These are phyloP conservation scores for Globisporangium recalcitrans DNA, from an alignment of 352 stramenopile species.

Conservation along the genomic window DNA sequence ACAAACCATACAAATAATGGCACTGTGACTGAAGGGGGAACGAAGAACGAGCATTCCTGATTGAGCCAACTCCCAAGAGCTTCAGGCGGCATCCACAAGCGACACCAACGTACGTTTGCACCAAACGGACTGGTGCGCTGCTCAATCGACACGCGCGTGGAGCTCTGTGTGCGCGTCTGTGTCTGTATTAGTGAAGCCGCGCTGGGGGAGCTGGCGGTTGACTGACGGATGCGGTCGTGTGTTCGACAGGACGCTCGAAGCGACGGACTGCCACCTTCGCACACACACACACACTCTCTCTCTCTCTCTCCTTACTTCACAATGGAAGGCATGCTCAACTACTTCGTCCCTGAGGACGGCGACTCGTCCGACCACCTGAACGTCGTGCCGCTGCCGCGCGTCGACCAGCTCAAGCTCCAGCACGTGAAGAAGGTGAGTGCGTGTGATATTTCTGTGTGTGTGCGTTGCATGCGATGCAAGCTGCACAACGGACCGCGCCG, in stretches of 20 bases:
- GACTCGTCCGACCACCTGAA: constrained; percentile 85
- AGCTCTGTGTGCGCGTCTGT: background rate
- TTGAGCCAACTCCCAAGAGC: constrained; percentile 3
- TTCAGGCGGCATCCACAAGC: background rate
- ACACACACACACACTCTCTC: background rate
- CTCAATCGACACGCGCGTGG: too few relatives aligned
- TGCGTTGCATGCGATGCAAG: background rate
- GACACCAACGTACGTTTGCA: background rate
- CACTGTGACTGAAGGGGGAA: background rate
- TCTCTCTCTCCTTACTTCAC: background rate
- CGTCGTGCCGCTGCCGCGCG: constrained; percentile 72
- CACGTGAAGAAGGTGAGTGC: constrained; percentile 74
- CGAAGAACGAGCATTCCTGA: constrained; percentile 1
- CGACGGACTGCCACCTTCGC: background rate
- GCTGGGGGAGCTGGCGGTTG: background rate
- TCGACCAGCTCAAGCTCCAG: constrained; percentile 65
- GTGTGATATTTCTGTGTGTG: background rate
- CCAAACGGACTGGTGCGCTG: background rate
- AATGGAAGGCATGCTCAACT: constrained; percentile 88
- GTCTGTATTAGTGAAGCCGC: background rate
- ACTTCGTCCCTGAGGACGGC: constrained; percentile 83
- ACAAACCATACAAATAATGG: background rate
- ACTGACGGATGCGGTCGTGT: background rate
- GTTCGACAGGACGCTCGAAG: constrained; percentile 2
- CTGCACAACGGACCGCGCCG: background rate